Evolutionary conservation across 352 stramenopile genomes (phyloP), one percentile per base, ranked within the genome.

Genomic region (Phytophthora colocasiae): DNA sequence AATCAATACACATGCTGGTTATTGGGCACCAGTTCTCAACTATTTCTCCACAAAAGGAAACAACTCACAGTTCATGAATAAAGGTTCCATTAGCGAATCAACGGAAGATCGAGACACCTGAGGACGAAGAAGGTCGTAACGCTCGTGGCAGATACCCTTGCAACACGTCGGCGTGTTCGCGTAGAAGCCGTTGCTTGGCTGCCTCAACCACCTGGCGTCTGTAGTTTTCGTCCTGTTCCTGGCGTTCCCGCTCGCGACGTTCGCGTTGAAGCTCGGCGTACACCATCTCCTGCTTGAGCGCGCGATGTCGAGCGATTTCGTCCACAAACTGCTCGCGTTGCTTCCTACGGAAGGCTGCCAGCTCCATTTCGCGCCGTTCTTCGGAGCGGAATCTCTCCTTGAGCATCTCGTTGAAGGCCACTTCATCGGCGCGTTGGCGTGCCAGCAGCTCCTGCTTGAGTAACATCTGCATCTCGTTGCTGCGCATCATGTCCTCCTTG

Each of bases 401-500:
- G 31, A 92, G 81, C 74, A 80, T 82, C 15, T 71, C 77, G 66
- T 91, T 92, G 70, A 90, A 92, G 58, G 80, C 80, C 12, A 87
- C 77, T 68, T 91, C 81, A 27, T 92, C 82, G 32, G 73, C 75
- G 50, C 85, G 63, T 51, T 92, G 84, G 10, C 77, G 74, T 3
- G 71, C 78, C 5, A 86, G 41, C 14, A 92, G 68, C 55, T 90
- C 75, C 54, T 79, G 63, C 50, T 89, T 89, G 56, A 90, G 73
- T 55, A 50, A 55, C 69, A 90, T 58, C 63, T 92, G 84, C 46
- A 85, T 50, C 7, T 80, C 80, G 58, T 98, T 98, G 66, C 85
- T 86, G 14, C 73, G 63, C 87, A 97, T 97, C 76, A 92, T 87
- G 15, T 95, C 78, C 7, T 97, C 90, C 69, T 96, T 89, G 54